These are phyloP conservation scores for Fusarium nurragi DNA, from an alignment of 2,329 filamentous ascomycete genomes.

Conservation along the genomic window DNA sequence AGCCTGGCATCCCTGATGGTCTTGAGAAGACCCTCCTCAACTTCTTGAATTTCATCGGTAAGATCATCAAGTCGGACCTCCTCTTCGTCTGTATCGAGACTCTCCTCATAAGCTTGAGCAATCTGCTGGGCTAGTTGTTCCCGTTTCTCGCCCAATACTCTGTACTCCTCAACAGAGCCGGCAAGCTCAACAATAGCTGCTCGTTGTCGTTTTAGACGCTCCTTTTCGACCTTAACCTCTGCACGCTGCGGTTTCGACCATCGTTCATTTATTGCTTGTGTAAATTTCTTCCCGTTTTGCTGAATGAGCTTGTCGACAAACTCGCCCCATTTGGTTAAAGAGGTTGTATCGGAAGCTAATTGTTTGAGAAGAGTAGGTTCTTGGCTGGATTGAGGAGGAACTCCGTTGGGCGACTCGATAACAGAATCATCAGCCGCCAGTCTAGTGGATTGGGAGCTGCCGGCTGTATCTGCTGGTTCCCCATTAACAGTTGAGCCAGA, in stretches of 20 bases:
- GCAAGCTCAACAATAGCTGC: conserved; percentile 55
- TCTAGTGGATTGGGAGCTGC: conserved; percentile 20
- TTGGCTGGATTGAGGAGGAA: conserved; percentile 4
- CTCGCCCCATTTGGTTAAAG: conserved; percentile 51
- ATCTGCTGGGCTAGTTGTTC: conserved; percentile 59
- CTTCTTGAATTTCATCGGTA: conserved; percentile 55
- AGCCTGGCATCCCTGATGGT: conserved; percentile 58
- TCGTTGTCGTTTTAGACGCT: conserved; percentile 57
- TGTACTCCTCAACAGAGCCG: conserved; percentile 55
- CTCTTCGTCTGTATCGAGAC: conserved; percentile 61
- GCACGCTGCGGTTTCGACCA: conserved; percentile 57
- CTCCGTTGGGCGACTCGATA: neutral
- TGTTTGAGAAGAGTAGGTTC: conserved; percentile 41
- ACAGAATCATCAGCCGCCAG: conserved; percentile 7
- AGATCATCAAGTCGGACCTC: conserved; percentile 61
- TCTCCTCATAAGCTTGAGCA: conserved; percentile 60
- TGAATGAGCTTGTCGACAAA: conserved; percentile 55
- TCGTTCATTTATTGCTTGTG: conserved; percentile 57
- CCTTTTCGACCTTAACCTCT: conserved; percentile 61
- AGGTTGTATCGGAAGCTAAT: conserved; percentile 45
- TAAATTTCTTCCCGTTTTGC: conserved; percentile 60
- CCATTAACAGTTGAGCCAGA: conserved; percentile 14
- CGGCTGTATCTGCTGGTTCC: neutral
- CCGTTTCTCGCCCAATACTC: conserved; percentile 54
- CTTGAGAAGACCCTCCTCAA: conserved; percentile 55